Evolutionary conservation across 345 rosid genomes (phyloP), one percentile per base, ranked within the genome.

Genomic region (Citrus medica): DNA sequence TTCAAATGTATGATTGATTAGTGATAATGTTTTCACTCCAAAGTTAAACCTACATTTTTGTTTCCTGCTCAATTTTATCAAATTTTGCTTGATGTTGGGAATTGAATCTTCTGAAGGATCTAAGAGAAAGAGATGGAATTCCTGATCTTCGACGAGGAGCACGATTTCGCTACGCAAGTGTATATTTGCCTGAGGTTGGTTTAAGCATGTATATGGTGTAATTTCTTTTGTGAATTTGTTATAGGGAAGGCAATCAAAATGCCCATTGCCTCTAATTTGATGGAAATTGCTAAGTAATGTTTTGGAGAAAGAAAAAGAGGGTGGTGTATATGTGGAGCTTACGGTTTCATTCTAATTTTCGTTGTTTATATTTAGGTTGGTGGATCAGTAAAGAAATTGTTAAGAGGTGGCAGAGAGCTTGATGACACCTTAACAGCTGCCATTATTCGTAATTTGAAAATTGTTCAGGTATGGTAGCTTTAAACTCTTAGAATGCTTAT

Each of bases 81-180:
- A 56, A 48, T 30, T 30, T 68, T 40, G 38, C 48, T 80, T 80
- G 71, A 27, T 65, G 38, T 35, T 75, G 76, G 75, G 53, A 33
- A 64, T 19, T 77, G 77, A 33, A 69, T 69, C 83, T 82, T 81
- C 38, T 80, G 58, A 85, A 92, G 99, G 89, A 80, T 74, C 70
- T 96, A 78, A 91, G 97, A 89, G 94, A 92, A 82, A 86, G 82
- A 85, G 94, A 92, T 78, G 99, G 99, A 65, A 82, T 96, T 83
- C 99, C 99, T 53, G 97, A 96, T 89, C 95, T 96, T 76, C 87
- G 99, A 30, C 87, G 95, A 81, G 81, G 78, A 48, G 93, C 99
- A 79, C 95, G 99, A 27, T 96, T 74, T 85, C 95, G 97, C 59
- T 96, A 92, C 82, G 86, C 92, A 68, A 88, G 91, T 83, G 94